These are phyloP conservation scores for Macrotyloma uniflorum DNA, from an alignment of 306 rosid genomes.

Conservation along the genomic window DNA sequence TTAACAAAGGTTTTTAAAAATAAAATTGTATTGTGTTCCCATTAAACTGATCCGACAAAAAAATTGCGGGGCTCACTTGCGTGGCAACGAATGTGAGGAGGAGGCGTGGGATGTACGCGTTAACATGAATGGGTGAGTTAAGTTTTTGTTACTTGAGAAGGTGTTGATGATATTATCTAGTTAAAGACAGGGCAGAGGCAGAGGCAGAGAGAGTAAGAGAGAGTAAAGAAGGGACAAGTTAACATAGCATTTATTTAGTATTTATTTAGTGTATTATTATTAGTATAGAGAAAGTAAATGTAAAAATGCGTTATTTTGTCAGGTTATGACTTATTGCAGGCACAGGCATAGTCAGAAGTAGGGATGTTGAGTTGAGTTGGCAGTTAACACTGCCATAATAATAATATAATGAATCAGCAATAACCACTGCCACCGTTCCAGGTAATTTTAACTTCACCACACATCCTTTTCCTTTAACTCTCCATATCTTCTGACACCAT, in stretches of 20 bases:
- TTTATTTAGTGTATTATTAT: background rate
- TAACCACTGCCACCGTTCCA: background rate
- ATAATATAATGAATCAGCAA: background rate
- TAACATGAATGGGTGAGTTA: too few species aligned
- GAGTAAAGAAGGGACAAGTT: background rate
- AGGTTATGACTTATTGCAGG: slow-evolving; percentile 32
- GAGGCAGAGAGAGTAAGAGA: background rate
- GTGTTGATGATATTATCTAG: background rate
- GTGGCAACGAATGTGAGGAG: background rate
- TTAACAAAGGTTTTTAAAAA: too few species aligned
- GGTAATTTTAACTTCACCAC: slow-evolving; percentile 6
- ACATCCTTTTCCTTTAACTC: slow-evolving; percentile 2
- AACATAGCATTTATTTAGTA: background rate
- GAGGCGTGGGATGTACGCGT: slow-evolving; percentile 37
- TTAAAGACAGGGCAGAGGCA: background rate
- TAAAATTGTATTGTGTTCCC: background rate
- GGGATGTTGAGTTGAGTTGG: slow-evolving; percentile 35
- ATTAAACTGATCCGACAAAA: slow-evolving; percentile 46
- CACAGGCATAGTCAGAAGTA: background rate
- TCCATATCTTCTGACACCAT: slow-evolving; percentile 40
- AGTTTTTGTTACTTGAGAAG: background rate
- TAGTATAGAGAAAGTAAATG: background rate
- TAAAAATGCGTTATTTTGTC: slow-evolving; percentile 39
- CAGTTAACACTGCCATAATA: slow-evolving; percentile 26
- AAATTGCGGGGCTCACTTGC: slow-evolving; percentile 47